Evolutionary conservation across 2,329 filamentous ascomycete species (phyloP).

Genomic region (Diaporthe citriasiana): DNA sequence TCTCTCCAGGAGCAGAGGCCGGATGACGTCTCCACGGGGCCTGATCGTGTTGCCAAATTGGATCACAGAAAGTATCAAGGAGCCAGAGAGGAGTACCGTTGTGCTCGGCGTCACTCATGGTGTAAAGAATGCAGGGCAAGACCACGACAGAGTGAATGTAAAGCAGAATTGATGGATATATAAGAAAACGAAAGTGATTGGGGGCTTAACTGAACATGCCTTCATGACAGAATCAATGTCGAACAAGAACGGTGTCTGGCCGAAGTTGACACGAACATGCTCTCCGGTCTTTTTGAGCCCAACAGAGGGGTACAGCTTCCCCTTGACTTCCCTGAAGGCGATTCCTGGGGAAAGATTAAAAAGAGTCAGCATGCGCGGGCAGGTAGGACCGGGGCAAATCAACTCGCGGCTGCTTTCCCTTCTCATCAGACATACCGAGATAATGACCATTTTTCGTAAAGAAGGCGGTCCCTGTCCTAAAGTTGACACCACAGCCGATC

Average conservation of each 20-base stretch:
- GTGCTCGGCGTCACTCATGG: constrained; percentile 4
- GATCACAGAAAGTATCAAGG: constrained; percentile 31
- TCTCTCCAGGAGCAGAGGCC: neutral
- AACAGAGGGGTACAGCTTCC: constrained; percentile 75
- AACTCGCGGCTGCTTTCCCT: constrained; percentile 35
- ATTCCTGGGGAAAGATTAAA: constrained; percentile 63
- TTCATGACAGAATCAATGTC: constrained; percentile 90
- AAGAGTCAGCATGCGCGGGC: constrained; percentile 46
- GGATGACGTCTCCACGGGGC: constrained; percentile 10
- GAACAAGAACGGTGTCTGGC: constrained; percentile 84
- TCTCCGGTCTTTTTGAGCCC: constrained; percentile 77
- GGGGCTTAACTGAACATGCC: constrained; percentile 62
- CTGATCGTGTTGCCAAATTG: constrained; percentile 35
- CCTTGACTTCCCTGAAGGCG: constrained; percentile 77
- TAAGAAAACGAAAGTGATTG: constrained; percentile 19
- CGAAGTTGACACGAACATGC: constrained; percentile 75
- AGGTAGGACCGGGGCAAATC: constrained; percentile 2
- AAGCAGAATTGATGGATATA: constrained; percentile 1
- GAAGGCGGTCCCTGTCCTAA: constrained; percentile 74
- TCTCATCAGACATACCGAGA: constrained; percentile 60
- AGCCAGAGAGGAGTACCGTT: constrained; percentile 1
- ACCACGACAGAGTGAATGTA: neutral
- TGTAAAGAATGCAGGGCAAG: constrained; percentile 12
- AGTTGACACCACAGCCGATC: constrained; percentile 77
- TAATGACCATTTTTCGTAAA: constrained; percentile 76